A percentile compares a stretch with the other conserved stretches of the same genome.
Evolutionary conservation across 768 basidiomycete genomes (phyloP).

Genomic region (Trametes meyenii): DNA sequence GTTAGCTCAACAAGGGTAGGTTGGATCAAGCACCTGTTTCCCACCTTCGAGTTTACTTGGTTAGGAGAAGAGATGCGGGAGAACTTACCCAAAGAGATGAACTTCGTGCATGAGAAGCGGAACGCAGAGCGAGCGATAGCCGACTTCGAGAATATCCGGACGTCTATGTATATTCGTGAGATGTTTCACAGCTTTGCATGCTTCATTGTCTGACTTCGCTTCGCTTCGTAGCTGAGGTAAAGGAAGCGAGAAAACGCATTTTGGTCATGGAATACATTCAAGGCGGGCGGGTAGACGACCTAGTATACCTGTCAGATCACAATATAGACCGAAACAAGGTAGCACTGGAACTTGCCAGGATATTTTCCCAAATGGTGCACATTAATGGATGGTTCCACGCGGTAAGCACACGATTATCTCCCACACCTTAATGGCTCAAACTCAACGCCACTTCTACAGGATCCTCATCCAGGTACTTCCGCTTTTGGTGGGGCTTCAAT

Average conservation of each 20-base stretch:
- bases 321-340: slow-evolving; percentile 94
- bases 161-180: slow-evolving; percentile 82
- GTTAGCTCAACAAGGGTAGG: slow-evolving; percentile 40
- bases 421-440: slow-evolving; percentile 6
- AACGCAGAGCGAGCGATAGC: slow-evolving; percentile 74
- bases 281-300: slow-evolving; percentile 87
- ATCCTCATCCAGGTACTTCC: slow-evolving; percentile 73
- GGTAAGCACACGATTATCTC: slow-evolving; percentile 43
- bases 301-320: slow-evolving; percentile 77
- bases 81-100: slow-evolving; percentile 91
- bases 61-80: slow-evolving; percentile 92
- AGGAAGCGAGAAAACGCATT: slow-evolving; percentile 80
- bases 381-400: slow-evolving; percentile 90
- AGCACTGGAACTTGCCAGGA: slow-evolving; percentile 83
- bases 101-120: slow-evolving; percentile 86
- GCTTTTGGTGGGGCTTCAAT: too few species aligned
- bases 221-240: slow-evolving; percentile 50
- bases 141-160: slow-evolving; percentile 71
- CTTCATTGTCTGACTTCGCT: neutral
- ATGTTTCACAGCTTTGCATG: slow-evolving; percentile 14
- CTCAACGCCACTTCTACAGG: slow-evolving; percentile 45
- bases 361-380: slow-evolving; percentile 96
- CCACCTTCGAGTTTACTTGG: slow-evolving; percentile 94
- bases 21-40: slow-evolving; percentile 92
- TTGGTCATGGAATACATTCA: slow-evolving; percentile 95